Evolutionary conservation across 2,329 filamentous ascomycete genomes (phyloP).

Genomic region (Pseudocercospora fuligena): DNA sequence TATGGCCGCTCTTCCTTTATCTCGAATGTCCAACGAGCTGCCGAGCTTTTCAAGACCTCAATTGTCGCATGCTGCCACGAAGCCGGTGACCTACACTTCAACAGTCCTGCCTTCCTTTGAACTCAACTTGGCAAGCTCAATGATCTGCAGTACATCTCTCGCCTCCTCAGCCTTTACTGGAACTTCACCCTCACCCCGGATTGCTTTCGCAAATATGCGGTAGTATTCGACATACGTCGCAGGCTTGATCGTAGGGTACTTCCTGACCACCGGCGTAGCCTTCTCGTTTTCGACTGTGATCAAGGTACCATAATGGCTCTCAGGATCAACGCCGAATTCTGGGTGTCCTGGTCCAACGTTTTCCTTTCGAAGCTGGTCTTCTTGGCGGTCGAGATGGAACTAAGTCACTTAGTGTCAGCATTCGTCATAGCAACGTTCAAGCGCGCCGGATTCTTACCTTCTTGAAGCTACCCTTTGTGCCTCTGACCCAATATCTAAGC

Average conservation of each 20-base stretch:
- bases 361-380: conserved; percentile 66
- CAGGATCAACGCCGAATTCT: conserved; percentile 68
- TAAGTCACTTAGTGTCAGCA: conserved; percentile 20
- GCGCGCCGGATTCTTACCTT: conserved; percentile 57
- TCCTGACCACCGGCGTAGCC: conserved; percentile 50
- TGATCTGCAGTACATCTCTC: conserved; percentile 59
- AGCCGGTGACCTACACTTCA: conserved; percentile 8
- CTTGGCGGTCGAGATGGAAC: conserved; percentile 71
- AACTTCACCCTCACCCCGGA: conserved; percentile 57
- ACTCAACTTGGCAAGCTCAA: conserved; percentile 61
- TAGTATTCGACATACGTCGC: conserved; percentile 74
- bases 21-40: no score
- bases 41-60: no score
- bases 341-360: conserved; percentile 66
- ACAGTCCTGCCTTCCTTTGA: conserved; percentile 56
- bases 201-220: conserved; percentile 56
- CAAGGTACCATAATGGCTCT: conserved; percentile 63
- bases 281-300: conserved; percentile 55
- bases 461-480: conserved; percentile 74
- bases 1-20: no score
- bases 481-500: conserved; percentile 76
- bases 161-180: conserved; percentile 61
- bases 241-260: conserved; percentile 64
- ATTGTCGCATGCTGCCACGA: no score
- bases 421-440: conserved; percentile 4